Percentiles rank a stretch among this genome's conserved stretches.
phyloP scores from a whole-genome alignment of 1,284 basidiomycete genomes.

The Microbotryum scabiosae region DNA sequence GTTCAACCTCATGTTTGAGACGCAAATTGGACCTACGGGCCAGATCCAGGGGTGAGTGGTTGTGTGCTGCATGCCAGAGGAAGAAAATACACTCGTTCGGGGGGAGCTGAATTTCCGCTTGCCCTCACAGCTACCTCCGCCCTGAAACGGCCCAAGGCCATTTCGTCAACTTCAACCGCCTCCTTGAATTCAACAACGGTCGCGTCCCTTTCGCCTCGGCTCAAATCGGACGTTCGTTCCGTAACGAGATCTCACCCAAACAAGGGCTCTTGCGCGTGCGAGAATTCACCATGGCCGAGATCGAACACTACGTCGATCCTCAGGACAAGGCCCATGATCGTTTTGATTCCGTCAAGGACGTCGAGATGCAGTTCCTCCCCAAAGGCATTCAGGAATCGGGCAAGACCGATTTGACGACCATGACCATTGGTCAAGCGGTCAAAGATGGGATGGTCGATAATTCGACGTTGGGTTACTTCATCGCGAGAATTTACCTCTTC shows the following conservation, averaged over 20 bases:
- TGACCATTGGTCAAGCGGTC: conserved; percentile 85
- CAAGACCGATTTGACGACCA: conserved; percentile 55
- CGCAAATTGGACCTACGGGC: conserved; percentile 93
- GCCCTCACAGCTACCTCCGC: conserved; percentile 66
- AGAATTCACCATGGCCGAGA: conserved; percentile 99
- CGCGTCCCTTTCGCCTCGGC: conserved; percentile 94
- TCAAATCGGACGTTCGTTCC: conserved; percentile 91
- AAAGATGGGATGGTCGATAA: conserved; percentile 77
- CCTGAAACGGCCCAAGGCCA: conserved; percentile 98
- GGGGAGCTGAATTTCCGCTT: background rate
- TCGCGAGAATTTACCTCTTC: conserved; percentile 87
- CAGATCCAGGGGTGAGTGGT: conserved; percentile 75
- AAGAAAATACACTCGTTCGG: no score
- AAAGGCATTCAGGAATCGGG: conserved; percentile 74
- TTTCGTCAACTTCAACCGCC: conserved; percentile 95
- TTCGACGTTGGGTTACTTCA: conserved; percentile 94
- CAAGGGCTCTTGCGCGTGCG: conserved; percentile 89
- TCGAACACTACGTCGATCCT: conserved; percentile 98
- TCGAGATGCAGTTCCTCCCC: conserved; percentile 69
- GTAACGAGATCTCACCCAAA: conserved; percentile 96
- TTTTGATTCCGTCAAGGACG: conserved; percentile 71
- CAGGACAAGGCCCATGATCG: conserved; percentile 78
- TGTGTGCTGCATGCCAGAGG: background rate
- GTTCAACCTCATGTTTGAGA: conserved; percentile 99
- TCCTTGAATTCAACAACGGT: conserved; percentile 97